Percentiles rank a stretch among this genome's conserved stretches.
Evolutionary conservation across 2,329 filamentous ascomycete species (phyloP).

Genomic region (Fonsecaea multimorphosa): DNA sequence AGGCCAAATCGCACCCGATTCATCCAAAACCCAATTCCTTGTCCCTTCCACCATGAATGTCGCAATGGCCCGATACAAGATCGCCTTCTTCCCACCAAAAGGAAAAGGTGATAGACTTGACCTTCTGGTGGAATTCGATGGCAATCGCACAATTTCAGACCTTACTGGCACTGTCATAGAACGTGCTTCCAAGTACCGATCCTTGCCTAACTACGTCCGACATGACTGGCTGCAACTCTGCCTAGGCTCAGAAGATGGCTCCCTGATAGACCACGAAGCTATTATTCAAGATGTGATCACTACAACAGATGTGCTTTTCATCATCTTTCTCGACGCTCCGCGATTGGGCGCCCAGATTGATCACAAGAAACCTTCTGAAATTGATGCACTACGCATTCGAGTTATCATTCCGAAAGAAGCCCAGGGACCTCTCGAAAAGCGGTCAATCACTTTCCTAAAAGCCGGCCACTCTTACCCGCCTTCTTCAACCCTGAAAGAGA

Average conservation of each 20-base stretch:
- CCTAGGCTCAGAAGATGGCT: conserved; percentile 19
- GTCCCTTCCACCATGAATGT: background rate
- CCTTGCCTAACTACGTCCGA: conserved; percentile 16
- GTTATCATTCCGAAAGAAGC: conserved; percentile 18
- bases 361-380: background rate
- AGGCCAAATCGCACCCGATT: background rate
- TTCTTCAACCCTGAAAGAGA: conserved; percentile 17
- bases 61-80: conserved; percentile 21
- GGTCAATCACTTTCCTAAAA: conserved; percentile 9
- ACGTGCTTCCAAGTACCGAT: conserved; percentile 18
- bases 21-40: background rate
- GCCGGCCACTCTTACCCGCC: conserved; percentile 16
- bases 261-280: conserved; percentile 18
- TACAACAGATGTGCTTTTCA: conserved; percentile 15
- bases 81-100: conserved; percentile 23
- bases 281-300: conserved; percentile 21
- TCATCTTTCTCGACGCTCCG: conserved; percentile 13
- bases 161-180: conserved; percentile 9
- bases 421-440: conserved; percentile 9
- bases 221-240: conserved; percentile 19
- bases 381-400: conserved; percentile 11
- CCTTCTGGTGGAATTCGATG: conserved; percentile 22
- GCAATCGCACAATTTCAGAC: conserved; percentile 8
- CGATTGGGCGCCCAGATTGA: background rate
- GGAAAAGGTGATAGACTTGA: conserved; percentile 25